Conservation (phyloP, 805 yeast species). For the Metschnikowia continentalis region DNA sequence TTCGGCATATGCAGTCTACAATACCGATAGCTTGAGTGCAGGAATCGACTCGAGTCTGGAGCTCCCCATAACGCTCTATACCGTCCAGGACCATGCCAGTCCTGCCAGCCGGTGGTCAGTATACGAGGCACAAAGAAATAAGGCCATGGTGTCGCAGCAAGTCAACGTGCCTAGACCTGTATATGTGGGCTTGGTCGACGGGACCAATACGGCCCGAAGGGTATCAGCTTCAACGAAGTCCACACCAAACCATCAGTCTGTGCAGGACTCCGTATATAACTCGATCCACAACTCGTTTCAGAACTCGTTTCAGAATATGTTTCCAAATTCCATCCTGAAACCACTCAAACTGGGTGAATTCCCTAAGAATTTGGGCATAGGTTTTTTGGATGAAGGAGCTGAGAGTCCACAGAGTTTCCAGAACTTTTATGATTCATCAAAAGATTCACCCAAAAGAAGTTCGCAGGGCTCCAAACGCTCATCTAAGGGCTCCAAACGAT, state of each 20-base stretch:
- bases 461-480: not conserved
- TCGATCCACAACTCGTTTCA: not conserved
- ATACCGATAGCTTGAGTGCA: conserved; percentile 21
- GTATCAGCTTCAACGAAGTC: conserved; percentile 2
- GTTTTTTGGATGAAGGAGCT: no score
- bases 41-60: conserved; percentile 25
- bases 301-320: not conserved
- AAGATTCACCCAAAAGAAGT: no score
- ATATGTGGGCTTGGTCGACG: conserved; percentile 7
- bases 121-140: conserved; percentile 3
- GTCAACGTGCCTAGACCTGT: not conserved
- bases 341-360: no score
- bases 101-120: conserved; percentile 7
- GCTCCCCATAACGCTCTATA: conserved; percentile 28
- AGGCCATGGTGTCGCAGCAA: not conserved
- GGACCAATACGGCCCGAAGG: conserved; percentile 8
- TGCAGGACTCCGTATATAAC: not conserved
- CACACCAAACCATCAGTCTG: not conserved
- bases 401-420: no score
- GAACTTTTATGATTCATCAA: no score
- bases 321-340: no score
- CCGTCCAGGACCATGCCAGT: conserved; percentile 24
- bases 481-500: not conserved
- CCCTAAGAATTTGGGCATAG: no score
- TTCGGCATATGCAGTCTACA: not conserved